These are phyloP conservation scores for Calonectria pauciramosa DNA, from an alignment of 2,329 filamentous ascomycete species.

Conservation along the genomic window DNA sequence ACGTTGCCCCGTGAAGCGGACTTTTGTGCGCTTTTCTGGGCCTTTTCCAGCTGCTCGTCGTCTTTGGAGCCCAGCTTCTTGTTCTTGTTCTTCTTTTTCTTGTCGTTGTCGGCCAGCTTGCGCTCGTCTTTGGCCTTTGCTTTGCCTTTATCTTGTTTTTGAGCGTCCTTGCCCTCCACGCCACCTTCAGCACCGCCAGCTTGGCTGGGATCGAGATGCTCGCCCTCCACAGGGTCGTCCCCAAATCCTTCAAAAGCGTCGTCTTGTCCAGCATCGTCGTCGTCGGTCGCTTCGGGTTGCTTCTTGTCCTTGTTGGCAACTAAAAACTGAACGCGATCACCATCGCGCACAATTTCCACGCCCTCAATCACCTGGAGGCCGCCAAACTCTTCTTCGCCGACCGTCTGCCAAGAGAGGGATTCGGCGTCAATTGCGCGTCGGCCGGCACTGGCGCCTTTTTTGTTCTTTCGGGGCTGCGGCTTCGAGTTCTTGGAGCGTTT, in stretches of 20 bases:
- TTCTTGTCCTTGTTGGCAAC: slow-evolving; percentile 43
- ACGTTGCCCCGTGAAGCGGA: slow-evolving; percentile 60
- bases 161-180: slow-evolving; percentile 46
- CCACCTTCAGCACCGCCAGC: slow-evolving; percentile 48
- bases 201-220: slow-evolving; percentile 50
- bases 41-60: slow-evolving; percentile 51
- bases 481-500: slow-evolving; percentile 54
- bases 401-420: slow-evolving; percentile 74
- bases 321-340: slow-evolving; percentile 71
- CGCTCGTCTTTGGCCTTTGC: slow-evolving; percentile 43
- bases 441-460: slow-evolving; percentile 47
- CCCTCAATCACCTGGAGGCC: slow-evolving; percentile 93
- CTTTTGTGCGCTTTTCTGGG: slow-evolving; percentile 52
- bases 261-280: slow-evolving; percentile 54
- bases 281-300: slow-evolving; percentile 29
- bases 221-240: slow-evolving; percentile 57
- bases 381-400: slow-evolving; percentile 95
- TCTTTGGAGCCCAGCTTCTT: slow-evolving; percentile 50
- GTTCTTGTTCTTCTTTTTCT: slow-evolving; percentile 44
- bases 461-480: slow-evolving; percentile 35
- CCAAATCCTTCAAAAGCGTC: slow-evolving; percentile 77
- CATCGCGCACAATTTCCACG: slow-evolving; percentile 84
- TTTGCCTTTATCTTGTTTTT: slow-evolving; percentile 49
- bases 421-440: slow-evolving; percentile 58
- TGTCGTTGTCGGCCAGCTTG: slow-evolving; percentile 39